Percentiles rank a stretch among this genome's conserved stretches.
Evolutionary conservation across 129 eudicot species (phyloP).

Genomic region (Flaveria sonorensis): DNA sequence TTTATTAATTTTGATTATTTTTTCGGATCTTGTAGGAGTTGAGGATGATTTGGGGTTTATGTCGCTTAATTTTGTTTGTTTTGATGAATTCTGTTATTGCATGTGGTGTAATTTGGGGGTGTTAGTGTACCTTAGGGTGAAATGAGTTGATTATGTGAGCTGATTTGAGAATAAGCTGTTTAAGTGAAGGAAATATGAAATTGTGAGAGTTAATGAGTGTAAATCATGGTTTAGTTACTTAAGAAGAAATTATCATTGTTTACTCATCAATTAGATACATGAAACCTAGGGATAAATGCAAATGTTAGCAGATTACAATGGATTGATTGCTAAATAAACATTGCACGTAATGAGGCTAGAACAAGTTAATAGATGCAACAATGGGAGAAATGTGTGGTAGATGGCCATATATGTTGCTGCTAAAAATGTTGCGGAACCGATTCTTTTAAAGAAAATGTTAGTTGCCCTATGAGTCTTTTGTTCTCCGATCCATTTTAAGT

Average conservation of each 20-base stretch:
- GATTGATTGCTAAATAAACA: not conserved
- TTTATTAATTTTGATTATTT: constrained; percentile 14
- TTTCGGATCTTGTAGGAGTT: not conserved
- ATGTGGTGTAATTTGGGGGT: constrained; percentile 1
- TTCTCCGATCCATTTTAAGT: not conserved
- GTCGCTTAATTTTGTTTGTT: constrained; percentile 11
- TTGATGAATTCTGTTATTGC: not conserved
- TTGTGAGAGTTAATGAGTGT: not conserved
- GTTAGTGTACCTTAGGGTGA: not conserved
- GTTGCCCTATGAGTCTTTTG: not conserved
- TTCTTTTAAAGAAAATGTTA: constrained; percentile 1
- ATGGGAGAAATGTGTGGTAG: not conserved
- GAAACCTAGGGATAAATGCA: not conserved
- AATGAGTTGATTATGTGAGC: not conserved
- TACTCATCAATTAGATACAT: not conserved
- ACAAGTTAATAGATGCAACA: constrained; percentile 15
- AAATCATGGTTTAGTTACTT: not conserved
- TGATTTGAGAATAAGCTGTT: not conserved
- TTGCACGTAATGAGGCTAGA: not conserved
- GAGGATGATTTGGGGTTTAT: not conserved
- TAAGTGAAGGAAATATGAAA: not conserved
- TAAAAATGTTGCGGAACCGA: constrained; percentile 1
- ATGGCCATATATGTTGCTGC: constrained; percentile 10
- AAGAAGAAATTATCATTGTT: not conserved
- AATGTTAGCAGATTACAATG: not conserved